phyloP scores from a whole-genome alignment of 345 rosid genomes.

The Eucalyptus pauciflora region DNA sequence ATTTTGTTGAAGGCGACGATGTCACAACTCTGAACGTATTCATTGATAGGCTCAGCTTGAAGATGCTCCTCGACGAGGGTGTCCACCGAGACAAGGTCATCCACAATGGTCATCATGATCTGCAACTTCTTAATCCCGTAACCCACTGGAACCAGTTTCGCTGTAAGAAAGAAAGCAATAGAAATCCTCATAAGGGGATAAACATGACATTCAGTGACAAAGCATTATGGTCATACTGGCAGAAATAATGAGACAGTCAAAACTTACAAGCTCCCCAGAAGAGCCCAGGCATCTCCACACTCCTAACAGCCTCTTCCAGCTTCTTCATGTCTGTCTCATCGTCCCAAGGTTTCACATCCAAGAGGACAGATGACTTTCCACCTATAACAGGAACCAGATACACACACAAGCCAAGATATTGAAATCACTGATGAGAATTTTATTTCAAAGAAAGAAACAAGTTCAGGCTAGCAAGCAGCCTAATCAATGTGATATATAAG shows the following conservation, averaged over 20 bases:
- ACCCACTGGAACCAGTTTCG: conserved; percentile 77
- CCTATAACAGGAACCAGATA: conserved; percentile 17
- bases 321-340: conserved; percentile 99
- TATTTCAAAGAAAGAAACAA: background rate
- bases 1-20: conserved; percentile 97
- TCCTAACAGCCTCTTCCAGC: conserved; percentile 63
- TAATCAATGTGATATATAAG: background rate
- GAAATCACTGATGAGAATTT: background rate
- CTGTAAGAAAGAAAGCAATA: conserved; percentile 20
- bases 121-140: conserved; percentile 89
- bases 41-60: conserved; percentile 65
- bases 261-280: conserved; percentile 91
- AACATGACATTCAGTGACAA: background rate
- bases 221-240: background rate
- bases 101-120: conserved; percentile 84
- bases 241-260: background rate
- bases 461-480: background rate
- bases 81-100: conserved; percentile 92
- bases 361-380: conserved; percentile 83
- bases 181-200: background rate
- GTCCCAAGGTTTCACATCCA: conserved; percentile 98
- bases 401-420: background rate
- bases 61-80: conserved; percentile 63
- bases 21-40: conserved; percentile 86
- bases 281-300: conserved; percentile 76